Evolutionary conservation across 768 basidiomycete species (phyloP).

Genomic region (Boletus huronensis): DNA sequence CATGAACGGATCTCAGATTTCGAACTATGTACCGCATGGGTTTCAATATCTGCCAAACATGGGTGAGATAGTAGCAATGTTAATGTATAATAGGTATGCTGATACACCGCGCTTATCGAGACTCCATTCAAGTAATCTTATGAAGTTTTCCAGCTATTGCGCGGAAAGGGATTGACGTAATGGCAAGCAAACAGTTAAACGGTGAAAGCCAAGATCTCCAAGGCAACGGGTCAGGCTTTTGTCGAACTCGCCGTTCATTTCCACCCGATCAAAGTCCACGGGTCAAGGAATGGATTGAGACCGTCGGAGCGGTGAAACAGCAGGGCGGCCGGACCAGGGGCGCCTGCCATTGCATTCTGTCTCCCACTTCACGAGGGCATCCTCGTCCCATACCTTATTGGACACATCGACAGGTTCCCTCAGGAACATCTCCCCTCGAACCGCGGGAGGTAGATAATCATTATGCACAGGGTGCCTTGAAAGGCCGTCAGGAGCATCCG

Average conservation of each 20-base stretch:
- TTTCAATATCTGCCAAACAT: not conserved
- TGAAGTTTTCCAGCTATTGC: not conserved
- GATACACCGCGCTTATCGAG: not conserved
- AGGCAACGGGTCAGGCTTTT: not conserved
- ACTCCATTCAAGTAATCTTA: not conserved
- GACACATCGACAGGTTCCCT: slow-evolving; percentile 40
- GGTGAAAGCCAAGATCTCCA: not conserved
- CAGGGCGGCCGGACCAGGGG: slow-evolving; percentile 43
- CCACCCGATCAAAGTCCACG: not conserved
- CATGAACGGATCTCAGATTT: not conserved
- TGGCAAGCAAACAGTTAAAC: not conserved
- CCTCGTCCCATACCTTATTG: slow-evolving; percentile 60
- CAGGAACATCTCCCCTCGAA: slow-evolving; percentile 44
- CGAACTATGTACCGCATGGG: not conserved
- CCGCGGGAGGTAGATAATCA: slow-evolving; percentile 52
- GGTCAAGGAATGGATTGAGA: not conserved
- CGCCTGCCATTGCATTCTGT: slow-evolving; percentile 44
- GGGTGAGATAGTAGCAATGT: slow-evolving; percentile 5
- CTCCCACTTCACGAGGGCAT: slow-evolving; percentile 54
- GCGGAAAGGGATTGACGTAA: not conserved
- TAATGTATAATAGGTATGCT: not conserved
- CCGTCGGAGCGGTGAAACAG: not conserved
- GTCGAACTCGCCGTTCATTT: not conserved
- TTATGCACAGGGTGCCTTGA: slow-evolving; percentile 63
- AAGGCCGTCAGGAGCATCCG: slow-evolving; percentile 1